Evolutionary conservation across 257 asterid species (phyloP), one percentile per base, ranked within the genome.

Genomic region (Fraxinus anomala): DNA sequence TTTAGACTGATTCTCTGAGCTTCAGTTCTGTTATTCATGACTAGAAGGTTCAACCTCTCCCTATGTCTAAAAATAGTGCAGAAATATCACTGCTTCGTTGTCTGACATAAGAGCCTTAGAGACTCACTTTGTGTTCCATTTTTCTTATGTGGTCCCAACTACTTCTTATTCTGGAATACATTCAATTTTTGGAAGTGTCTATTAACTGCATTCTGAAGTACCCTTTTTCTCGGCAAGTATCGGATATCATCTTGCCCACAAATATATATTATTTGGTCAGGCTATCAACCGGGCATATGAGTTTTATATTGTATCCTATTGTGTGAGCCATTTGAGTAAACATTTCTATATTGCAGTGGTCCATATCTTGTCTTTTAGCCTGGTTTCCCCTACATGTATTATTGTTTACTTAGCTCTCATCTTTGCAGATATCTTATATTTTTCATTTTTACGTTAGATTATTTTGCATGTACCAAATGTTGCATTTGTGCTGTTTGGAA

Each of bases 401-500:
- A 54, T 54, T 73, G 51, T 71, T 72, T 67, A 76, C 69, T 68
- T 44, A 44, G 75, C 75, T 42, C 51, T 77, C 70, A 56, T 74
- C 54, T 31, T 23, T 63, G 34, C 5, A 63, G 69, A 44, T 28
- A 14, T 59, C 68, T 40, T 28, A 76, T 47, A 72, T 74, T 51
- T 51, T 65, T 28, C 12, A 61, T 61, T 21, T 61, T 63, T 13
- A 24, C 19, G 10, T 63, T 24, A 2, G 12, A 56, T 56, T n/a
- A 6, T 26, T 42, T 42, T 37, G 19, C 24, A 79, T 44, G n/a
- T 71, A 21, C 39, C 69, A 68, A 23, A 71, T 71, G 13, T 71
- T n/a, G 24, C 49, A 70, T 71, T 71, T 71, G 39, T 71, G 74
- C 59, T n/a, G 17, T 37, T 71, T 71, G n/a, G 54, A 47, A 26